phyloP scores from a whole-genome alignment of 164 flowering plant genomes.

The Nymphaea thermarum region DNA sequence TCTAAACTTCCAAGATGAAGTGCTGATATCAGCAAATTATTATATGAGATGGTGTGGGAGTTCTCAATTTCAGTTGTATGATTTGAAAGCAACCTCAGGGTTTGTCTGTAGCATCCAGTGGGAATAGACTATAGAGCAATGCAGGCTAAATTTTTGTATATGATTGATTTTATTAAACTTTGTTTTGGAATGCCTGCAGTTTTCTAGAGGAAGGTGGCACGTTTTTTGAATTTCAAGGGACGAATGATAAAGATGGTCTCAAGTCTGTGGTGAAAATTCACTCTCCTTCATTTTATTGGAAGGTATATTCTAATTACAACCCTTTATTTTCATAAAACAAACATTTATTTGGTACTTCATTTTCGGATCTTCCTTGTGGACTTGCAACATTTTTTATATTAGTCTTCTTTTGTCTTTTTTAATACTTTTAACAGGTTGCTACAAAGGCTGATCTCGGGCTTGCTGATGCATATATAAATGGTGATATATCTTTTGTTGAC shows the following conservation, averaged over 20 bases:
- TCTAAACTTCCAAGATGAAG: too few species aligned
- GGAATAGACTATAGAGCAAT: too few species aligned
- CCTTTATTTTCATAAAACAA: too few species aligned
- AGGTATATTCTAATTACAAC: constrained; percentile 27
- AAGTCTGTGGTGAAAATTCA: constrained; percentile 55
- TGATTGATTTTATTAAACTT: too few species aligned
- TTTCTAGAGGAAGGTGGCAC: constrained; percentile 91
- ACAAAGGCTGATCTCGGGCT: constrained; percentile 90
- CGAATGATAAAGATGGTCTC: constrained; percentile 23
- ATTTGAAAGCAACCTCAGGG: too few species aligned
- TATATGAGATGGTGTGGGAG: too few species aligned
- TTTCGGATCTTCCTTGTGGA: background rate
- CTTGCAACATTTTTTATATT: background rate
- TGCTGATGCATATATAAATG: constrained; percentile 90
- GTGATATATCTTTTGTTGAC: constrained; percentile 78
- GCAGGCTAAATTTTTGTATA: too few species aligned
- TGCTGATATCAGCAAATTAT: too few species aligned
- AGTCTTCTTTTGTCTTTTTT: background rate
- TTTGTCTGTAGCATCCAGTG: too few species aligned
- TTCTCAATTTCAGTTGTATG: too few species aligned
- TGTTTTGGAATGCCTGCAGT: constrained; percentile 21
- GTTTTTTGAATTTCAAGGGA: constrained; percentile 58
- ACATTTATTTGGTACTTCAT: background rate
- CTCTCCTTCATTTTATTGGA: constrained; percentile 82
- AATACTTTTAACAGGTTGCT: constrained; percentile 39